phyloP scores from a whole-genome alignment of 805 yeast species.

The Metschnikowia aberdeeniae region DNA sequence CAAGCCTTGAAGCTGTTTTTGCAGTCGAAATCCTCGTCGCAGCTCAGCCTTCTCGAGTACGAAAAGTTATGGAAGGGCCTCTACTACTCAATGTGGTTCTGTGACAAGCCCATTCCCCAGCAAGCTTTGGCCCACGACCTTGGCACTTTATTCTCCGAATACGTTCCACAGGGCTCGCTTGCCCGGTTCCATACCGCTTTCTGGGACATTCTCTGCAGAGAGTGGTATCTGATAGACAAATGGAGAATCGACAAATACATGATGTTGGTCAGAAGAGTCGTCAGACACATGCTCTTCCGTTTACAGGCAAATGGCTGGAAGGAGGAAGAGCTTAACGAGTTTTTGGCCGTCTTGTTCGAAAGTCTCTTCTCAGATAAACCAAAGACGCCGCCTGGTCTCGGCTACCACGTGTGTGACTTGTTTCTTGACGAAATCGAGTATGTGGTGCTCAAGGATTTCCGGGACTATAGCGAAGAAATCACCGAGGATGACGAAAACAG shows the following conservation, averaged over 20 bases:
- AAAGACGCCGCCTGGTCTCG: slow-evolving; percentile 66
- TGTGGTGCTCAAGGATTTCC: slow-evolving; percentile 48
- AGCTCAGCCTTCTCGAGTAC: slow-evolving; percentile 50
- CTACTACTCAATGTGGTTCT: slow-evolving; percentile 92
- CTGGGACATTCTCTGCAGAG: slow-evolving; percentile 72
- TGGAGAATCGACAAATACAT: slow-evolving; percentile 86
- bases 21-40: slow-evolving; percentile 32
- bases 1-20: slow-evolving; percentile 59
- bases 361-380: slow-evolving; percentile 56
- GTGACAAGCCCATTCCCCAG: slow-evolving; percentile 91
- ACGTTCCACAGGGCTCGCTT: slow-evolving; percentile 41
- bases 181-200: slow-evolving; percentile 62
- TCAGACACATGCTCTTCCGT: slow-evolving; percentile 60
- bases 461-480: slow-evolving; percentile 38
- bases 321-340: slow-evolving; percentile 40
- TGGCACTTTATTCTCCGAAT: slow-evolving; percentile 51
- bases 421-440: slow-evolving; percentile 79
- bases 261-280: slow-evolving; percentile 71
- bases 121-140: slow-evolving; percentile 74
- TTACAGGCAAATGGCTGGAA: slow-evolving; percentile 53
- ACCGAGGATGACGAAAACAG: slow-evolving; percentile 30
- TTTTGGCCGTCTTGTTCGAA: slow-evolving; percentile 38
- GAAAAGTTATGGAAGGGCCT: slow-evolving; percentile 96
- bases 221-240: slow-evolving; percentile 83
- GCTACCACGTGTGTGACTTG: slow-evolving; percentile 82